These are phyloP conservation scores for Flaveria sonorensis DNA, from an alignment of 129 eudicot species.

Conservation along the genomic window DNA sequence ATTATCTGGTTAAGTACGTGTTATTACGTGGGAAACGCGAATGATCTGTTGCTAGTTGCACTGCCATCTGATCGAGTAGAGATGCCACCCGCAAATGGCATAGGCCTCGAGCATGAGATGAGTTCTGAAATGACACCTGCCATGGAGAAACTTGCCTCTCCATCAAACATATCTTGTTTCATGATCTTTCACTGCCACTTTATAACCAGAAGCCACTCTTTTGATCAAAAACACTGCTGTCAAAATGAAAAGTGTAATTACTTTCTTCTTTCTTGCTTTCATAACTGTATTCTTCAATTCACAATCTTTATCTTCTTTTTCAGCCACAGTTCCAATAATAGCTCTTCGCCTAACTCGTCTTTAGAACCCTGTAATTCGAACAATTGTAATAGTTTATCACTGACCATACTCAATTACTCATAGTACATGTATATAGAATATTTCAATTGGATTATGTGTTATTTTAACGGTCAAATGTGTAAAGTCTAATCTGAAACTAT, in stretches of 20 bases:
- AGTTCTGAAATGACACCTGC: constrained; percentile 50
- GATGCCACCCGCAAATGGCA: constrained; percentile 55
- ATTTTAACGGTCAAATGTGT: not conserved
- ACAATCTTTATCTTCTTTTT: constrained; percentile 25
- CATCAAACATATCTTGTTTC: constrained; percentile 38
- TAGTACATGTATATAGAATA: not conserved
- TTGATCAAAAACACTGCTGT: constrained; percentile 10
- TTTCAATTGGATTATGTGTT: not conserved
- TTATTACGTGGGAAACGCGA: constrained; percentile 88
- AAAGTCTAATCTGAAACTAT: not conserved
- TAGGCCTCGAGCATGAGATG: constrained; percentile 43
- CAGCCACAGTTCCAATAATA: constrained; percentile 25
- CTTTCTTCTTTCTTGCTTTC: constrained; percentile 49
- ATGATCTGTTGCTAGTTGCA: constrained; percentile 81
- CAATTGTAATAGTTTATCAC: not conserved
- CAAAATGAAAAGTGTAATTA: constrained; percentile 58
- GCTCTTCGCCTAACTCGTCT: constrained; percentile 16
- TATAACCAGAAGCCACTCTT: constrained; percentile 15
- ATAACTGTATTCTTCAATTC: constrained; percentile 17
- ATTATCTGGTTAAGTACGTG: not conserved
- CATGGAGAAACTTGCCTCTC: constrained; percentile 80
- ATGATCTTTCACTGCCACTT: constrained; percentile 4
- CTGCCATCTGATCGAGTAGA: constrained; percentile 89
- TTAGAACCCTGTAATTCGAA: constrained; percentile 40
- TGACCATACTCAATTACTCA: not conserved